phyloP scores from a whole-genome alignment of 805 yeast genomes.

The Isabelozyma pseudorhagii region DNA sequence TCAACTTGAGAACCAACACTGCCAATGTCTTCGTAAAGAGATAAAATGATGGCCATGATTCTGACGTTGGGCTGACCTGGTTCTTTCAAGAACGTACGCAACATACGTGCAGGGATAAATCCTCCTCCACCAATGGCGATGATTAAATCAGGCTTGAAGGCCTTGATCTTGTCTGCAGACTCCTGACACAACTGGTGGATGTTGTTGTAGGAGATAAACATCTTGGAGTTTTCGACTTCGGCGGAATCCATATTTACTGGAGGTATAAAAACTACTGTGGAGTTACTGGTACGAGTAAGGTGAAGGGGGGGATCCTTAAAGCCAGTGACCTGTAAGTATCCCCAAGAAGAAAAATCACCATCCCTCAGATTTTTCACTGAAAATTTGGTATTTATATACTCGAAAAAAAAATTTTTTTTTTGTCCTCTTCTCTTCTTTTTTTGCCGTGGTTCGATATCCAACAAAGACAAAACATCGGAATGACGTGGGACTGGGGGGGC shows the following conservation, averaged over 20 bases:
- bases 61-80: conserved; percentile 86
- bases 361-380: background rate
- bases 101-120: conserved; percentile 93
- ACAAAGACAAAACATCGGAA: too few species aligned
- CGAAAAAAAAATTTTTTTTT: background rate
- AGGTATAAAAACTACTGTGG: background rate
- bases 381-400: background rate
- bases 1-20: conserved; percentile 58
- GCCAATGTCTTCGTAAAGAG: conserved; percentile 81
- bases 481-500: too few species aligned
- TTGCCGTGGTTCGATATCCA: too few species aligned
- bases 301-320: background rate
- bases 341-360: background rate
- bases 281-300: too few species aligned
- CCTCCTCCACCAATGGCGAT: conserved; percentile 99
- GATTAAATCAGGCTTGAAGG: conserved; percentile 81
- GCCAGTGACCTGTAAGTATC: background rate
- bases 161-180: conserved; percentile 58
- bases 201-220: conserved; percentile 78
- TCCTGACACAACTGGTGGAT: conserved; percentile 72
- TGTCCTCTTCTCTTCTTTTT: too few species aligned
- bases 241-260: conserved; percentile 10
- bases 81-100: conserved; percentile 87
- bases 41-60: conserved; percentile 91
- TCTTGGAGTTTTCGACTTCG: conserved; percentile 37